These are phyloP conservation scores for Talaromyces marneffei DNA, from an alignment of 2,329 filamentous ascomycete genomes.

Conservation along the genomic window DNA sequence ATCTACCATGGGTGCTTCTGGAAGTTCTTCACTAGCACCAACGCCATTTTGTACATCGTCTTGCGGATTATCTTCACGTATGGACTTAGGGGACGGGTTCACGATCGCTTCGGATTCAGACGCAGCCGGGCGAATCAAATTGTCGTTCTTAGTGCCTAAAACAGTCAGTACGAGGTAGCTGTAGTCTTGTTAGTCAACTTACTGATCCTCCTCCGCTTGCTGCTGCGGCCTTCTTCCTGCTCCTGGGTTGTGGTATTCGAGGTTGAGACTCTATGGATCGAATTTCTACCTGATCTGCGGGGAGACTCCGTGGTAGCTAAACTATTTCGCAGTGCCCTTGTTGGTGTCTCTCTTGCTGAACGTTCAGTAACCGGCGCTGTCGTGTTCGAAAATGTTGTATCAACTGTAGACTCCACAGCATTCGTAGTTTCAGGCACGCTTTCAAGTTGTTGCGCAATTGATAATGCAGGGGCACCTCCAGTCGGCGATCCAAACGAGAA, in stretches of 20 bases:
- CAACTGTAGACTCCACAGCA: constrained; percentile 17
- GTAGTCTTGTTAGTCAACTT: neutral
- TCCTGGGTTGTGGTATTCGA: neutral
- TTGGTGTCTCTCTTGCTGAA: constrained; percentile 18
- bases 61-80: neutral
- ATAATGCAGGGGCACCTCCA: constrained; percentile 19
- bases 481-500: constrained; percentile 42
- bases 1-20: neutral
- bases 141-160: constrained; percentile 2
- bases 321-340: constrained; percentile 14
- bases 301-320: constrained; percentile 21
- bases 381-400: constrained; percentile 15
- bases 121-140: neutral
- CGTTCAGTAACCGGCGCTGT: constrained; percentile 3
- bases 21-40: neutral
- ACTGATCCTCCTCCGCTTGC: constrained; percentile 13
- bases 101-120: neutral
- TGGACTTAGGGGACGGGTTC: neutral
- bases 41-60: neutral
- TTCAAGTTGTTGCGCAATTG: constrained; percentile 24
- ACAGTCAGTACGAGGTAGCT: neutral
- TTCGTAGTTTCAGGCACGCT: constrained; percentile 18
- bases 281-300: constrained; percentile 20
- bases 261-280: neutral
- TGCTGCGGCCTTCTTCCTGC: constrained; percentile 8